Conservation (phyloP, 352 stramenopile species). For the Phytophthora pinifolia region DNA sequence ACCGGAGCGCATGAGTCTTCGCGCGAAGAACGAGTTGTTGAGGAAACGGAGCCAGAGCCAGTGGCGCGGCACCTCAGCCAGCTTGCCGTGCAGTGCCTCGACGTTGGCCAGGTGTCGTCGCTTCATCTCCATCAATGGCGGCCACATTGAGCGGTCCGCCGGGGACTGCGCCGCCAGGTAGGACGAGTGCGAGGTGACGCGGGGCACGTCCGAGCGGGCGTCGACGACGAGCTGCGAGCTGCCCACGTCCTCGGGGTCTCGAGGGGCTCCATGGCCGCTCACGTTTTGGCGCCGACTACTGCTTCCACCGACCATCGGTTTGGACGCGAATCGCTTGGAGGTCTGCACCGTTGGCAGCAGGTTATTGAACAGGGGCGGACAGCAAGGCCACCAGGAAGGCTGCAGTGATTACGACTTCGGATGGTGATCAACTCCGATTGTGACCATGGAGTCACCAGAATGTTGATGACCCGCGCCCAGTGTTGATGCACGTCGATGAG, state of each 20-base stretch:
- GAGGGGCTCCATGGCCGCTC: conserved; percentile 17
- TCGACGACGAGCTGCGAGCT: conserved; percentile 4
- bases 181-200: conserved; percentile 6
- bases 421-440: too few relatives aligned
- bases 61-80: conserved; percentile 36
- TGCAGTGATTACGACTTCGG: too few relatives aligned
- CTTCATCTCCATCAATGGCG: conserved; percentile 14
- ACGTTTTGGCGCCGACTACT: conserved; percentile 9
- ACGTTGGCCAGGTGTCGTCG: conserved; percentile 15
- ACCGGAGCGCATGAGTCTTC: conserved; percentile 47
- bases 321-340: too few relatives aligned
- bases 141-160: conserved; percentile 5
- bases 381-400: too few relatives aligned
- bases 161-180: conserved; percentile 16
- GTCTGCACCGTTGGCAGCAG: too few relatives aligned
- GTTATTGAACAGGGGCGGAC: too few relatives aligned
- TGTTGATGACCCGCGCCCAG: too few relatives aligned
- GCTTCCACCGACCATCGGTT: too few relatives aligned
- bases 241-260: conserved; percentile 15
- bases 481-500: too few relatives aligned
- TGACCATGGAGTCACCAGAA: too few relatives aligned
- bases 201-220: conserved; percentile 6
- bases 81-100: conserved; percentile 15
- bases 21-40: conserved; percentile 80
- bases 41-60: conserved; percentile 53